Conservation (phyloP, 192 early-diverging fungal species). For the Gigaspora rosea region DNA sequence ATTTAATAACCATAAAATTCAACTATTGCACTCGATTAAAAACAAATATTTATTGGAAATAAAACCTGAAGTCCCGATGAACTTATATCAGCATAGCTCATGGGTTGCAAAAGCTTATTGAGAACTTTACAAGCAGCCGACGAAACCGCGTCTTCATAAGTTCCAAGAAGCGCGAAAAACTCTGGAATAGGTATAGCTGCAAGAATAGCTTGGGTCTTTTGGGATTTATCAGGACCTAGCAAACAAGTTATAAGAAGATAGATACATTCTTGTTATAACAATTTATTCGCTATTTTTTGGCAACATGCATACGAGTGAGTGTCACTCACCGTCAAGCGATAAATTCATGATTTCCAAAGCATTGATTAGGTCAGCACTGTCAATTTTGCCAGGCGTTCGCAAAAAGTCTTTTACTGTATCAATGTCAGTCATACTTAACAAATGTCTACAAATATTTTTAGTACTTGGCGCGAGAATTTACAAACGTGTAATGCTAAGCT, state of each 20-base stretch:
- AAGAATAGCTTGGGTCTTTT: neutral
- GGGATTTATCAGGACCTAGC: neutral
- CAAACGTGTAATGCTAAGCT: too few species aligned
- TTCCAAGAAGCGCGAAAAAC: constrained; percentile 26
- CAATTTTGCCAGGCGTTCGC: neutral
- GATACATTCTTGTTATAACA: neutral
- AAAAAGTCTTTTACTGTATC: constrained; percentile 2
- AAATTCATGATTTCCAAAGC: constrained; percentile 16
- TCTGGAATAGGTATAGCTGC: constrained; percentile 30
- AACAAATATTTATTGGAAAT: neutral
- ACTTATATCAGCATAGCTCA: constrained; percentile 27
- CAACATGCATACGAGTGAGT: neutral
- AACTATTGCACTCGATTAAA: neutral
- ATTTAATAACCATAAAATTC: neutral
- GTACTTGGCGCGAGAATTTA: too few species aligned
- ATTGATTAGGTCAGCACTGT: neutral
- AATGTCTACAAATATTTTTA: too few species aligned
- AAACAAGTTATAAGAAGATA: neutral
- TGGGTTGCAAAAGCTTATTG: constrained; percentile 34
- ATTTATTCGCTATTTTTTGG: too few species aligned
- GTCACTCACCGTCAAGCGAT: neutral
- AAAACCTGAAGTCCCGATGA: constrained; percentile 33
- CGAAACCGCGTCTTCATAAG: constrained; percentile 24
- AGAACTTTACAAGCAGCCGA: constrained; percentile 35
- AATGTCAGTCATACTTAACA: neutral